These are phyloP conservation scores for Talaromyces borbonicus DNA, from an alignment of 495 filamentous ascomycete genomes.

Conservation along the genomic window DNA sequence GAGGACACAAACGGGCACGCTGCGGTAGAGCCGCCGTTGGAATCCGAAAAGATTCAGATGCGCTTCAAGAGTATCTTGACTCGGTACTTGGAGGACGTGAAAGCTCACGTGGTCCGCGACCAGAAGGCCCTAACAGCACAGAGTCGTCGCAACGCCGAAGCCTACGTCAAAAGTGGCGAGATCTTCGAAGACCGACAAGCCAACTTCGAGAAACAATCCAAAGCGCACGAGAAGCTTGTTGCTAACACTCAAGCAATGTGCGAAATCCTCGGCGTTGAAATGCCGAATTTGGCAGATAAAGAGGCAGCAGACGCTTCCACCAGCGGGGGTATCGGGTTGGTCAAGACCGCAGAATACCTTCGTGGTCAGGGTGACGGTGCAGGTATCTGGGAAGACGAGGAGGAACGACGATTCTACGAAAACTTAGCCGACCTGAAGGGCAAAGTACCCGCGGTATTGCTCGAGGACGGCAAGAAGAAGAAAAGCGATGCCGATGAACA, in stretches of 20 bases:
- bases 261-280: slow-evolving; percentile 81
- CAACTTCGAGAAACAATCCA: slow-evolving; percentile 87
- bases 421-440: slow-evolving; percentile 92
- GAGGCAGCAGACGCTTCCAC: slow-evolving; percentile 53
- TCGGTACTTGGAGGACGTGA: slow-evolving; percentile 90
- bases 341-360: slow-evolving; percentile 89
- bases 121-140: slow-evolving; percentile 78
- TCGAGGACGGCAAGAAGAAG: slow-evolving; percentile 95
- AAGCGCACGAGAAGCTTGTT: slow-evolving; percentile 83
- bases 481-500: slow-evolving; percentile 65
- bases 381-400: slow-evolving; percentile 99
- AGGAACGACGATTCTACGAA: slow-evolving; percentile 95
- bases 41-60: slow-evolving; percentile 64
- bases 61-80: slow-evolving; percentile 81
- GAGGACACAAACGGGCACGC: slow-evolving; percentile 25
- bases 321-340: slow-evolving; percentile 77
- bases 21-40: slow-evolving; percentile 60
- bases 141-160: slow-evolving; percentile 89
- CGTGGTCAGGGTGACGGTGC: slow-evolving; percentile 81
- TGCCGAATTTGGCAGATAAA: slow-evolving; percentile 84
- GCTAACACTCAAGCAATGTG: slow-evolving; percentile 85
- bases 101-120: slow-evolving; percentile 75
- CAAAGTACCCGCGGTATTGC: slow-evolving; percentile 83
- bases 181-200: slow-evolving; percentile 97
- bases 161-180: slow-evolving; percentile 96